phyloP scores from a whole-genome alignment of 345 rosid genomes.

The Noccaea bulbosa region DNA sequence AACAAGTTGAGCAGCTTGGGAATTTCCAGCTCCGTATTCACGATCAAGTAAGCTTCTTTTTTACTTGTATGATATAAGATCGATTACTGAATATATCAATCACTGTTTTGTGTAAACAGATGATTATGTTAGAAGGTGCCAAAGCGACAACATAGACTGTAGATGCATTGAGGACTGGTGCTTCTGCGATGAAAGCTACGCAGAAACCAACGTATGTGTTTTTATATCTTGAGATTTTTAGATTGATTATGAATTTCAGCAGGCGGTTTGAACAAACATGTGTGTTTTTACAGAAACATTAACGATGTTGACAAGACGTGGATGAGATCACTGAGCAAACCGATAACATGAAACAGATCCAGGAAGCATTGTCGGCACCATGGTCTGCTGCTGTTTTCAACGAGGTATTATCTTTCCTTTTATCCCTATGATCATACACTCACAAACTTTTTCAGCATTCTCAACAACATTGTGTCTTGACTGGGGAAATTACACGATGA shows the following conservation, averaged over 20 bases:
- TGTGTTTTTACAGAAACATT: slow-evolving; percentile 62
- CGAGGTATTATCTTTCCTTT: slow-evolving; percentile 60
- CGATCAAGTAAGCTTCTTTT: slow-evolving; percentile 71
- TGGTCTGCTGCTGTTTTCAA: slow-evolving; percentile 78
- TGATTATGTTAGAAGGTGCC: slow-evolving; percentile 90
- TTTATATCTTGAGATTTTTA: background rate
- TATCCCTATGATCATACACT: background rate
- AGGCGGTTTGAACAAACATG: slow-evolving; percentile 15
- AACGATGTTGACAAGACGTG: slow-evolving; percentile 94
- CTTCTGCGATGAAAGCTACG: slow-evolving; percentile 87
- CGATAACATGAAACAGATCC: slow-evolving; percentile 89
- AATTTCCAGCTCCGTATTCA: slow-evolving; percentile 83
- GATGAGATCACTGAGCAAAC: slow-evolving; percentile 93
- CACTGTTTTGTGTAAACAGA: slow-evolving; percentile 46
- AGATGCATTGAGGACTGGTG: slow-evolving; percentile 89
- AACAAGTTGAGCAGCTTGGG: slow-evolving; percentile 82
- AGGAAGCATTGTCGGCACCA: slow-evolving; percentile 84
- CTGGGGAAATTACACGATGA: slow-evolving; percentile 66
- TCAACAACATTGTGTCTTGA: background rate
- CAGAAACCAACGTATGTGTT: slow-evolving; percentile 84
- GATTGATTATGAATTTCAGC: background rate
- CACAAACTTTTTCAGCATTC: background rate
- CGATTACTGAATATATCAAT: background rate
- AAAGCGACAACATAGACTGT: slow-evolving; percentile 91
- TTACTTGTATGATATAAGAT: no score